These are phyloP conservation scores for Brassica balearica DNA, from an alignment of 441 rosid species.

Conservation along the genomic window DNA sequence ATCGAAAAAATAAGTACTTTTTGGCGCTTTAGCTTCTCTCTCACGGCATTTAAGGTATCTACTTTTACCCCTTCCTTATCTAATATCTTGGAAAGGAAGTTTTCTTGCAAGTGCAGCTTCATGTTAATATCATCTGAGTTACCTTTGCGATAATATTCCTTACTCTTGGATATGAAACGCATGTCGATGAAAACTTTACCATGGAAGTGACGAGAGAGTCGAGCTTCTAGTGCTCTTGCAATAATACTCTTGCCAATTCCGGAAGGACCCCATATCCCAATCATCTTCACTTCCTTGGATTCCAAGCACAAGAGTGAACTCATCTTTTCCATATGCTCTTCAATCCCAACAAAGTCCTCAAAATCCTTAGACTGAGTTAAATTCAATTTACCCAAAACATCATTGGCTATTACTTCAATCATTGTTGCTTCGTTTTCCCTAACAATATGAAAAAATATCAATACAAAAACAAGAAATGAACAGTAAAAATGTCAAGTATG, in stretches of 20 bases:
- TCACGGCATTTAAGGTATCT: neutral
- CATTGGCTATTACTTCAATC: constrained; percentile 4
- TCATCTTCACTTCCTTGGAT: constrained; percentile 17
- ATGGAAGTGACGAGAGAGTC: constrained; percentile 14
- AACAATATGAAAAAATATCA: neutral
- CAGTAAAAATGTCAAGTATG: neutral
- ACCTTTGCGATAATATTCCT: neutral
- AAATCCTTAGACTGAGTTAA: constrained; percentile 6
- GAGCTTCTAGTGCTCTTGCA: constrained; percentile 22
- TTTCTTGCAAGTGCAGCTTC: constrained; percentile 26
- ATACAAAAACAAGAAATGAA: neutral
- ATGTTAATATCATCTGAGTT: neutral
- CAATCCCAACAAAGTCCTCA: constrained; percentile 10
- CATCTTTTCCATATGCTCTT: constrained; percentile 12
- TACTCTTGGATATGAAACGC: constrained; percentile 16
- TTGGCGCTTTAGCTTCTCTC: constrained; percentile 1
- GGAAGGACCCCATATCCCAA: constrained; percentile 30
- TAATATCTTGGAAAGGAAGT: constrained; percentile 13
- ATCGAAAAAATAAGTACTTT: constrained; percentile 26
- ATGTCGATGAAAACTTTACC: constrained; percentile 9
- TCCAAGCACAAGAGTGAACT: neutral
- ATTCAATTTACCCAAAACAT: constrained; percentile 8
- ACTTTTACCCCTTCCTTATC: neutral
- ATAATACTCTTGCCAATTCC: constrained; percentile 28
- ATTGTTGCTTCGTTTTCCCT: constrained; percentile 11